These are phyloP conservation scores for Vigna nakashimae DNA, from an alignment of 306 rosid species.

Conservation along the genomic window DNA sequence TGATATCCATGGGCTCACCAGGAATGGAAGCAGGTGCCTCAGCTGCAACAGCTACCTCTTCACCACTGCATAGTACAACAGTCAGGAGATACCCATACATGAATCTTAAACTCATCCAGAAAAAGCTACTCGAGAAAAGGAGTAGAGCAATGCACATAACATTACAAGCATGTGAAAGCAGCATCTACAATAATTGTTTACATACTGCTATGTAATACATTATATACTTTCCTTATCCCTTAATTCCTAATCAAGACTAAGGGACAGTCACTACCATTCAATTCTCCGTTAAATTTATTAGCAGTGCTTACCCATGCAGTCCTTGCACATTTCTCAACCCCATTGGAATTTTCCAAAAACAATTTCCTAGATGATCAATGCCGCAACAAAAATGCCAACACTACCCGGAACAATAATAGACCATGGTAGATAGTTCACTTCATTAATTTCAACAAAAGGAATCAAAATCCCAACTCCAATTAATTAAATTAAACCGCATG, in stretches of 20 bases:
- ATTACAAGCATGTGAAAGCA: neutral
- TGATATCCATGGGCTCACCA: constrained; percentile 57
- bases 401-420: neutral
- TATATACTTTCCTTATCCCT: too few relatives aligned
- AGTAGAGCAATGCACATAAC: neutral
- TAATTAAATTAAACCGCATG: neutral
- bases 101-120: neutral
- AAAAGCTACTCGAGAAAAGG: neutral
- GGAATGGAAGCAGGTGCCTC: constrained; percentile 40
- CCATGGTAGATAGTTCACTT: neutral
- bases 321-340: neutral
- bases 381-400: neutral
- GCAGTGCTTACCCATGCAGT: neutral
- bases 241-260: too few relatives aligned
- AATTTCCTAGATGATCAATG: neutral
- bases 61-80: constrained; percentile 26
- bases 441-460: neutral
- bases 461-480: neutral
- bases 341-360: neutral
- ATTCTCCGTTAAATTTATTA: neutral
- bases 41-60: constrained; percentile 38
- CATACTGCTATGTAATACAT: neutral
- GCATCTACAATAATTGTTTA: neutral
- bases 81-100: constrained; percentile 13
- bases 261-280: neutral